phyloP scores from a whole-genome alignment of 2,329 filamentous ascomycete species.

The Diplodia corticola region DNA sequence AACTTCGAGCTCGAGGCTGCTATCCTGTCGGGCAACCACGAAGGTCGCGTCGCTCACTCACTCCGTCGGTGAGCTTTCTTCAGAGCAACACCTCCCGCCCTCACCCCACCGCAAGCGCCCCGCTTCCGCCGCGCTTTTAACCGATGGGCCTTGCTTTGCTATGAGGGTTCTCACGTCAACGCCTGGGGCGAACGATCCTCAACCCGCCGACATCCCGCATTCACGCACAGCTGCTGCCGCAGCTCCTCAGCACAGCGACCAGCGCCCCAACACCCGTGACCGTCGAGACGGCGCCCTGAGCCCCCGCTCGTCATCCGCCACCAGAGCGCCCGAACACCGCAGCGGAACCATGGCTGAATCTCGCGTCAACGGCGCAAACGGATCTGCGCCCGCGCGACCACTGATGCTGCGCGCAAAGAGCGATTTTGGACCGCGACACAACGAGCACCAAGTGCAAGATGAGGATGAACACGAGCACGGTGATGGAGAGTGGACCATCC shows the following conservation, averaged over 20 bases:
- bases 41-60: conserved; percentile 6
- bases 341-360: conserved; percentile 7
- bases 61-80: not conserved
- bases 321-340: conserved; percentile 8
- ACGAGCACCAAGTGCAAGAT: conserved; percentile 32
- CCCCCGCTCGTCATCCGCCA: conserved; percentile 18
- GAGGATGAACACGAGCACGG: conserved; percentile 41
- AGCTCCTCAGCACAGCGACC: not conserved
- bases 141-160: conserved; percentile 15
- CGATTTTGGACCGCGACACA: conserved; percentile 50
- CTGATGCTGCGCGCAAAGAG: conserved; percentile 53
- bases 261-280: not conserved
- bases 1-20: no score
- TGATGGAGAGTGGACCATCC: conserved; percentile 59
- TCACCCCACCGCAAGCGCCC: not conserved
- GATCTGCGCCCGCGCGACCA: conserved; percentile 28
- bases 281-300: not conserved
- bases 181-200: conserved; percentile 16
- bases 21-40: no score
- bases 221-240: not conserved
- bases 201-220: not conserved
- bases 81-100: not conserved
- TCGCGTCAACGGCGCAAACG: conserved; percentile 16
- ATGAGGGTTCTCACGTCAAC: conserved; percentile 21
- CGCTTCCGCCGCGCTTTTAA: not conserved